Evolutionary conservation across 305 asterid species (phyloP), one percentile per base, ranked within the genome.

Genomic region (Andrographis paniculata): DNA sequence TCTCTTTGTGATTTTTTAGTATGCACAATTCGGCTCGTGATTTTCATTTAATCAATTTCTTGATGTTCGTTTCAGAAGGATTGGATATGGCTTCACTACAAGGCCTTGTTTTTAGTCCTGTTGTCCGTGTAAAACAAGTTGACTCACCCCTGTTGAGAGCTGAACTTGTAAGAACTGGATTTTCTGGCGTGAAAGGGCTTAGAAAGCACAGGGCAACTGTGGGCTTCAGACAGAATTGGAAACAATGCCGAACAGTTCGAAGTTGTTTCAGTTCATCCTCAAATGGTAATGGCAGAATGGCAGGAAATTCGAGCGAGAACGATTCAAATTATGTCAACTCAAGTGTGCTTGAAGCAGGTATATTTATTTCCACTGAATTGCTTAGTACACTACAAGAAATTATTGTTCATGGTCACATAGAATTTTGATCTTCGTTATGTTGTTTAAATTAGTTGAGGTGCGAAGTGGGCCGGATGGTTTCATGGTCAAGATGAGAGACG

Each of bases 261-360:
- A 55, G 77, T 58, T 73, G 79, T 59, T 80, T 77, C 78, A 83
- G 82, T 59, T 83, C 94, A 18, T 75, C 94, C 1, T 80, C 94
- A 6, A 67, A 84, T 47, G 91, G 78, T 30, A 79, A 79, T 56
- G 91, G 78, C n/a, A 72, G 84, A 61, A 78, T 58, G 67, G 80
- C 88, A 0, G 85, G 64, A 31, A 78, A 78, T 63, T 67, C 76
- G 27, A 66, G 54, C 1, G 88, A 69, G 58, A 78, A 57, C 12
- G 87, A 82, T 20, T 65, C 77, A 1, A 83, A 82, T 63, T 82
- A 76, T 59, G 83, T 82, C 38, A 73, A 78, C 59, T 78, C 85
- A 12, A 82, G 84, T 36, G 80, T 82, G 50, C 61, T 78, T 61
- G 94, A 79, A 80, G 94, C 94, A 30, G 92, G 92, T 84, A 70